These are phyloP conservation scores for Blastomyces parvus DNA, from an alignment of 2,329 filamentous ascomycete species.

Conservation along the genomic window DNA sequence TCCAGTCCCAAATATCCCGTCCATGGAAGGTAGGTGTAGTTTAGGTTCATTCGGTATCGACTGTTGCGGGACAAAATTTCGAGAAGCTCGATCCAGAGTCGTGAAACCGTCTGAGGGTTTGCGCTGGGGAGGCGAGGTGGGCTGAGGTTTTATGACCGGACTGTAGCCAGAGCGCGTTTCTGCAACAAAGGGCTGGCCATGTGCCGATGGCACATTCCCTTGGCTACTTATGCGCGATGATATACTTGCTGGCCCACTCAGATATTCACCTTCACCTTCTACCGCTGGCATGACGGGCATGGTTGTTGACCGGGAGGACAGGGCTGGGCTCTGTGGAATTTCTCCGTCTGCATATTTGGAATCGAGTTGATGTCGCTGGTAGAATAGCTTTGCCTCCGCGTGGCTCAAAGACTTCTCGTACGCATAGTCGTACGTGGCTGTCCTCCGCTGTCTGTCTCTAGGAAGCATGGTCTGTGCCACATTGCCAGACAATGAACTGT, in stretches of 20 bases:
- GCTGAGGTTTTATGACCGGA: slow-evolving; percentile 2
- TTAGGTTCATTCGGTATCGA: slow-evolving; percentile 48
- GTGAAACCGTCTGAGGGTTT: slow-evolving; percentile 25
- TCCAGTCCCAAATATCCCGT: slow-evolving; percentile 50
- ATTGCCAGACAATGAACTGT: slow-evolving; percentile 9
- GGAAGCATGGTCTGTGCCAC: slow-evolving; percentile 23
- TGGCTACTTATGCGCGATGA: slow-evolving; percentile 19
- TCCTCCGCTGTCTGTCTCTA: slow-evolving; percentile 49
- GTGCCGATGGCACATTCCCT: slow-evolving; percentile 9
- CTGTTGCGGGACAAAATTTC: slow-evolving; percentile 44
- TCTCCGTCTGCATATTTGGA: slow-evolving; percentile 32
- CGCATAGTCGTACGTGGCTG: slow-evolving; percentile 85
- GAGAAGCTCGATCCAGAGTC: slow-evolving; percentile 41
- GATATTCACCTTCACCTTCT: slow-evolving; percentile 13
- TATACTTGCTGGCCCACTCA: slow-evolving; percentile 20
- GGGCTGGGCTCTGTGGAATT: slow-evolving; percentile 30
- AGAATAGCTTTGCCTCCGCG: slow-evolving; percentile 90
- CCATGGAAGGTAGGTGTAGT: slow-evolving; percentile 42
- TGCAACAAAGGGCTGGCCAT: neutral
- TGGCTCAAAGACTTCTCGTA: slow-evolving; percentile 92
- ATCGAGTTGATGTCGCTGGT: slow-evolving; percentile 73
- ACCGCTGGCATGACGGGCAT: slow-evolving; percentile 15
- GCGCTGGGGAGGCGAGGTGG: neutral
- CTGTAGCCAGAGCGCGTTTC: slow-evolving; percentile 5
- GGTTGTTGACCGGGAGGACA: slow-evolving; percentile 25